A percentile compares a stretch with the other conserved stretches of the same genome.
These are phyloP conservation scores for Effrenium voratum DNA, from an alignment of 73 alveolate species.

Conservation along the genomic window DNA sequence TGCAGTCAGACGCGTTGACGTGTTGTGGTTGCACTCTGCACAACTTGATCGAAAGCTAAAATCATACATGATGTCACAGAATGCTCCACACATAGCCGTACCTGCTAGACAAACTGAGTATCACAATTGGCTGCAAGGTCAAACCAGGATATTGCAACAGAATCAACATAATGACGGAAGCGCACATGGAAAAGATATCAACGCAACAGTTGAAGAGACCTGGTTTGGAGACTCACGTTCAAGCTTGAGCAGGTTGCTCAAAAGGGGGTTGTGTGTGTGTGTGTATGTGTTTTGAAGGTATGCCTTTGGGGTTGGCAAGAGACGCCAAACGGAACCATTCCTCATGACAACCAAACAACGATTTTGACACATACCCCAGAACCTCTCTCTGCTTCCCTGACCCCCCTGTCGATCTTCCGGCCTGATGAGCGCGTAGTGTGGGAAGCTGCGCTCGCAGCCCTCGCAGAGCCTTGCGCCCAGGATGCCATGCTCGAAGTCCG, in stretches of 20 bases:
- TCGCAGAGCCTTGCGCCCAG: slow-evolving; percentile 54
- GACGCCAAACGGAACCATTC: background rate
- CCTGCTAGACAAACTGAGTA: too few relatives aligned
- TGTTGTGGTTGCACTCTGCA: too few relatives aligned
- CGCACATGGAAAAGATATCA: too few relatives aligned
- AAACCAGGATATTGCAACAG: too few relatives aligned
- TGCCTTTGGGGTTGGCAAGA: background rate
- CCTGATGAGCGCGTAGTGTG: slow-evolving; percentile 41
- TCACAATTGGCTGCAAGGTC: too few relatives aligned
- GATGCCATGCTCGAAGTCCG: slow-evolving; percentile 57
- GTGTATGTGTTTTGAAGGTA: background rate
- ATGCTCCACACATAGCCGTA: too few relatives aligned
- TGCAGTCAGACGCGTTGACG: too few relatives aligned
- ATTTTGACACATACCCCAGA: background rate
- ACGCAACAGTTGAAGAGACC: too few relatives aligned
- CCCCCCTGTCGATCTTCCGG: background rate
- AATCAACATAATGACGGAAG: too few relatives aligned
- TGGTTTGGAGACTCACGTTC: background rate
- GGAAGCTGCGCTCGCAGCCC: slow-evolving; percentile 20
- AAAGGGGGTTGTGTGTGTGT: background rate
- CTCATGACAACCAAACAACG: background rate
- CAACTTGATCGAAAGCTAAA: too few relatives aligned
- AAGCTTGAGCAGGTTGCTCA: background rate
- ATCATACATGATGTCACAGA: too few relatives aligned
- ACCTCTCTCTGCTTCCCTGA: background rate